Evolutionary conservation across 2,329 filamentous ascomycete genomes (phyloP).

Genomic region (Knoxdaviesia proteae): DNA sequence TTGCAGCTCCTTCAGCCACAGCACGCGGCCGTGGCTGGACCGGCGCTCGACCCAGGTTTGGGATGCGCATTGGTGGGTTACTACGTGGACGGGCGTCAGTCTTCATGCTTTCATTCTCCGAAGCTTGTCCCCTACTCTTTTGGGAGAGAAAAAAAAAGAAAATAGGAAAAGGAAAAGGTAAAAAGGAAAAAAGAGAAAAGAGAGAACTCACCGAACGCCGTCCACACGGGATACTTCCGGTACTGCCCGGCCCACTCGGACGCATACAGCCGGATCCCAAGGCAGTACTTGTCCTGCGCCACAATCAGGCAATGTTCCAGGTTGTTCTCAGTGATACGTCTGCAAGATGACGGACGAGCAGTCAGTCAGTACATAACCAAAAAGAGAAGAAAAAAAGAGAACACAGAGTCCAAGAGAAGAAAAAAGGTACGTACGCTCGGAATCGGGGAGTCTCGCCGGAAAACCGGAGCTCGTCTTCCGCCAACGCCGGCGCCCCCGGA

Average conservation of each 20-base stretch:
- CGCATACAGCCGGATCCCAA: constrained; percentile 32
- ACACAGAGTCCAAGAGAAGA: not conserved
- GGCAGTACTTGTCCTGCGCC: constrained; percentile 26
- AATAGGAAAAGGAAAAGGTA: too few relatives aligned
- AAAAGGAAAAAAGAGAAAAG: too few relatives aligned
- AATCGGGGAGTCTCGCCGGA: not conserved
- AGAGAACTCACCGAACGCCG: constrained; percentile 32
- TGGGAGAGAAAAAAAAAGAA: too few relatives aligned
- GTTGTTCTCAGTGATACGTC: constrained; percentile 33
- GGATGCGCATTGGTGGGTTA: constrained; percentile 28
- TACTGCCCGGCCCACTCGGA: constrained; percentile 33
- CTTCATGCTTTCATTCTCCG: not conserved
- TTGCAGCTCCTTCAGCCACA: constrained; percentile 29
- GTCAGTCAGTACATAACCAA: not conserved
- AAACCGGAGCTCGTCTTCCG: not conserved
- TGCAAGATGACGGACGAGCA: constrained; percentile 8
- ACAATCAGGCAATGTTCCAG: constrained; percentile 32
- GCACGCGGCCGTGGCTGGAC: constrained; percentile 19
- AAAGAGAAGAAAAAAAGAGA: constrained; percentile 5
- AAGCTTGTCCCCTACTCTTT: too few relatives aligned
- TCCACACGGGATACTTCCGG: constrained; percentile 38
- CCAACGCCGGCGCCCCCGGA: not conserved
- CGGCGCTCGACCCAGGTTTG: constrained; percentile 29
- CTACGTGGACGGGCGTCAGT: constrained; percentile 11
- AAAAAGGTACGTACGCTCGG: not conserved